These are phyloP conservation scores for Basipetospora chlamydospora DNA, from an alignment of 2,329 filamentous ascomycete genomes.

Conservation along the genomic window DNA sequence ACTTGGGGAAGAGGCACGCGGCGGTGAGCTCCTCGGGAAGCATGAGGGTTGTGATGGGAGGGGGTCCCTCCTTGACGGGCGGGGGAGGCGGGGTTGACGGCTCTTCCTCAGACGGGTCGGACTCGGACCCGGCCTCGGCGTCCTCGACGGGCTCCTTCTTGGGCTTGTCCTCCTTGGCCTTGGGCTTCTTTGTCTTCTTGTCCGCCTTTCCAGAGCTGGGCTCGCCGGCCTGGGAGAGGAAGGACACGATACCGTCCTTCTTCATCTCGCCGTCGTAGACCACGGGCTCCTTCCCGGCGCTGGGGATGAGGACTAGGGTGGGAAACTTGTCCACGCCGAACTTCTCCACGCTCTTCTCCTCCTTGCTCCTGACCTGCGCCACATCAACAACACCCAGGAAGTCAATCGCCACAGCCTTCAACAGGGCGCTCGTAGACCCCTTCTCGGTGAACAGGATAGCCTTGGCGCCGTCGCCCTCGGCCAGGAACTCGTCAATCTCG, in stretches of 20 bases:
- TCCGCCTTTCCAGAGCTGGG: slow-evolving; percentile 57
- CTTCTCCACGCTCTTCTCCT: slow-evolving; percentile 52
- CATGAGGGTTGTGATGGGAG: slow-evolving; percentile 48
- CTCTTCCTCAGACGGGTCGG: no score
- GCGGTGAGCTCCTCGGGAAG: slow-evolving; percentile 49
- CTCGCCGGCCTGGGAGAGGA: slow-evolving; percentile 62
- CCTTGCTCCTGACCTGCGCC: slow-evolving; percentile 73
- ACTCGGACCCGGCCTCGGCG: slow-evolving; percentile 15
- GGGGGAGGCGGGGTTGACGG: slow-evolving; percentile 19
- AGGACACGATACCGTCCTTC: slow-evolving; percentile 67
- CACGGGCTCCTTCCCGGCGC: slow-evolving; percentile 50
- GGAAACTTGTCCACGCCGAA: slow-evolving; percentile 72
- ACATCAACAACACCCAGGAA: slow-evolving; percentile 69
- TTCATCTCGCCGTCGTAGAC: slow-evolving; percentile 73
- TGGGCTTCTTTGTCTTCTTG: slow-evolving; percentile 23
- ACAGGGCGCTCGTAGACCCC: slow-evolving; percentile 67
- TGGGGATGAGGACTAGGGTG: slow-evolving; percentile 64
- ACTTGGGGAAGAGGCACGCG: slow-evolving; percentile 60
- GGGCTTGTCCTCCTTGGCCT: slow-evolving; percentile 25
- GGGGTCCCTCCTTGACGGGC: slow-evolving; percentile 7
- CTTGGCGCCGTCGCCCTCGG: slow-evolving; percentile 57
- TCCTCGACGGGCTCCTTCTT: slow-evolving; percentile 18
- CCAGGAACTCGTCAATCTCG: slow-evolving; percentile 61
- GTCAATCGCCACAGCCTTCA: slow-evolving; percentile 79
- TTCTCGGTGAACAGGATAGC: slow-evolving; percentile 90